Evolutionary conservation across 352 stramenopile species (phyloP), one percentile per base, ranked within the genome.

Genomic region (Thraustochytrium sp.): DNA sequence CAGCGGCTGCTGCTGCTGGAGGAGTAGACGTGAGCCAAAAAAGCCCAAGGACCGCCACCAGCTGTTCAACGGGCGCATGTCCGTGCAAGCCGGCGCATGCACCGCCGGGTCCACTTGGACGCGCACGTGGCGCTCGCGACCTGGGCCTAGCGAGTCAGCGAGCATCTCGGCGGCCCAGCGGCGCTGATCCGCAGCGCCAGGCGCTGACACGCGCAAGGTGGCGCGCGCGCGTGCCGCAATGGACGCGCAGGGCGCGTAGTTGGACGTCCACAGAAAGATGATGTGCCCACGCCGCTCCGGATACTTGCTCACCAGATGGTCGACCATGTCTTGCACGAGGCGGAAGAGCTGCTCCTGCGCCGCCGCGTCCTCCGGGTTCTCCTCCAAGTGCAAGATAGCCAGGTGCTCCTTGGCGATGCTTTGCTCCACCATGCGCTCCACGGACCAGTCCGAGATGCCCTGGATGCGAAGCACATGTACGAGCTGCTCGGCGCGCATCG

Each of bases 361-460:
- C 4, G 44, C 38, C 29, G 16, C 11, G 13, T 84, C 75, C 31
- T 83, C 29, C 1, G 75, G 75, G 2, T 83, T 5, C 44, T 84
- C 75, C 49, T 84, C 75, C 4, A 84, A 37, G 36, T 84, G 75
- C 54, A 84, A 34, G 40, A 84, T 75, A 23, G 49, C 75, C 0
- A 80, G 3, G 29, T 84, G 53, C 75, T 84, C 55, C 51, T 84
- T 84, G 29, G 61, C 75, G 34, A 84, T 61, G 59, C 75, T 84
- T 63, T 84, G 75, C 61, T 84, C 75, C 34, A 84, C 44, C 61
- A 76, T 84, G 42, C 75, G 55, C 36, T 84, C 75, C 1, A 84
- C 61, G 36, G 75, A 84, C 55, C 55, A 84, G 49, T 84, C 75
- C 26, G 75, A 84, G n/a, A 84, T 83, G 36, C 75, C 75, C 40